Evolutionary conservation across 2,329 filamentous ascomycete genomes (phyloP).

Genomic region (Ophiostoma sp.): DNA sequence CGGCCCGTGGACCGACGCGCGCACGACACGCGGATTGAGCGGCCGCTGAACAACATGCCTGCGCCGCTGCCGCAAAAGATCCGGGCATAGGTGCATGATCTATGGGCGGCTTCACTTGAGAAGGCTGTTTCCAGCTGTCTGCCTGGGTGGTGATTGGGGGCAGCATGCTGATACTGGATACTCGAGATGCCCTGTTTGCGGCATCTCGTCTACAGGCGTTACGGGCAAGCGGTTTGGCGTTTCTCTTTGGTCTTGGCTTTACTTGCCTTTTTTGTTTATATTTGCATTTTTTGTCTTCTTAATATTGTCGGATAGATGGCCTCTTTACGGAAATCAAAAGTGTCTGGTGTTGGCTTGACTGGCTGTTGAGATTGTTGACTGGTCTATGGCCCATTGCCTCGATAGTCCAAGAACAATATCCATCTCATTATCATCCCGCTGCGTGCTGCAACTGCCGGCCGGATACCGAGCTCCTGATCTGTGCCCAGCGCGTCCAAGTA

Average conservation of each 20-base stretch:
- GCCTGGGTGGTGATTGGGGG: not conserved
- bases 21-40: conserved; percentile 46
- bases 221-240: not conserved
- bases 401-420: not conserved
- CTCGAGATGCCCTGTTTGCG: not conserved
- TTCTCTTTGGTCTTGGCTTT: not conserved
- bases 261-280: not conserved
- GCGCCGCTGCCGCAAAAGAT: conserved; percentile 8
- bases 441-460: not conserved
- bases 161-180: not conserved
- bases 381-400: not conserved
- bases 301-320: not conserved
- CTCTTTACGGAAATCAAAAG: not conserved
- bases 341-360: not conserved
- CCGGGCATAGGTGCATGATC: conserved; percentile 1
- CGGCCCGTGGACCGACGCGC: conserved; percentile 47
- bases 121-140: not conserved
- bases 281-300: not conserved
- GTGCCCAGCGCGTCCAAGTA: not conserved
- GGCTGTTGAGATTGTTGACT: not conserved
- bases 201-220: not conserved
- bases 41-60: conserved; percentile 19
- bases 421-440: not conserved
- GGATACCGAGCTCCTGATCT: not conserved
- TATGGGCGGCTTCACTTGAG: not conserved